Base-by-base conservation (phyloP, 148 eudicot species). In the Camellia lanceoleosa region DNA sequence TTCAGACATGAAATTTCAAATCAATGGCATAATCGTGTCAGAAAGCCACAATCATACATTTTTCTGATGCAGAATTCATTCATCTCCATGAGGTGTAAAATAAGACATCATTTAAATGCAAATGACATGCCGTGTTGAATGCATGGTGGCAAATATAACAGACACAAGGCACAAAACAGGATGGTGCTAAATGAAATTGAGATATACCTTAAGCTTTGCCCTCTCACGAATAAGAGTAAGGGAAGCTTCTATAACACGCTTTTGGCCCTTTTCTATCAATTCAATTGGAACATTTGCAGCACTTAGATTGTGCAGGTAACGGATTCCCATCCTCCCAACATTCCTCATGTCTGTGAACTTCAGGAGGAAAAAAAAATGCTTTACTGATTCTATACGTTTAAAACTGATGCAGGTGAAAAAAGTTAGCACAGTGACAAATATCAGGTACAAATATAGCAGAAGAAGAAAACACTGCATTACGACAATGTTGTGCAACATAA, bases 171-270 rank as follows among this genome's bases (percentile, higher is more conserved):
- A 68, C 41, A 41, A 56, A 58, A 20, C 5, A 38, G 5, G 4
- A 30, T 52, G 20, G 15, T 42, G 13, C 52, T 16, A 18, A 47
- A 74, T 10, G 74, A 78, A 63, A 66, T 49, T 30, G 72, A 10
- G 63, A 56, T 42, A 78, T 76, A 93, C 98, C 97, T 93, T 93
- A 74, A 95, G 97, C 85, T 95, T 95, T 49, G 99, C 97, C 81
- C 94, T 89, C 86, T 95, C 99, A 3, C 97, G 97, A 65, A 95
- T 95, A 77, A 95, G 97, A 19, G 99, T 95, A 76, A 93, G 94
- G 67, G 99, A 95, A 74, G 97, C 99, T 82, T 93, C 99, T 71
- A 95, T 92, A 13, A 95, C 97, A 69, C 97, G 91, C 30, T 87
- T 88, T 80, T 95, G 99, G 44, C 99, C 99, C 61, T 90, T 91